These are phyloP conservation scores for Pseudocercospora fijiensis DNA, from an alignment of 2,329 filamentous ascomycete genomes.

Conservation along the genomic window DNA sequence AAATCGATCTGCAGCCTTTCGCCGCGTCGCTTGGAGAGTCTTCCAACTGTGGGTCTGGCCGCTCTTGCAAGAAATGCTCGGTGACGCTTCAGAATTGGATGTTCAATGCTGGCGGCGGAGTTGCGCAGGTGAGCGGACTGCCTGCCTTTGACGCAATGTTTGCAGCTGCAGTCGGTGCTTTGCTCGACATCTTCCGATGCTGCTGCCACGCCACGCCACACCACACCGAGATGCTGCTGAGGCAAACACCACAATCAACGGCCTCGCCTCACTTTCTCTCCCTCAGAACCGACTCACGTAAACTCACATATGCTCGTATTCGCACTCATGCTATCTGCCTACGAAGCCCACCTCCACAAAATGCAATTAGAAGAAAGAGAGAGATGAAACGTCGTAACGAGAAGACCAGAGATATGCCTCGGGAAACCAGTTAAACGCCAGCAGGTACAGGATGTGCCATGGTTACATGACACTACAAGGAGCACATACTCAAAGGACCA, in stretches of 20 bases:
- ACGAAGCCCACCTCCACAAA: background rate
- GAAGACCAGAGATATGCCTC: background rate
- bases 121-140: background rate
- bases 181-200: background rate
- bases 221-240: background rate
- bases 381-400: background rate
- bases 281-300: background rate
- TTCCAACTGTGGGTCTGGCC: background rate
- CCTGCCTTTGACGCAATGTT: background rate
- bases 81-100: too few species aligned
- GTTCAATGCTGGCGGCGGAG: background rate
- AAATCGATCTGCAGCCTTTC: background rate
- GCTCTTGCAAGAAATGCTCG: too few species aligned
- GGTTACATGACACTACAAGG: constrained; percentile 2
- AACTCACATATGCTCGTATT: background rate
- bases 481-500: constrained; percentile 9
- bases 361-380: background rate
- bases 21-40: background rate
- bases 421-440: constrained; percentile 7
- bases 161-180: background rate
- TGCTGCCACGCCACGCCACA: too few species aligned
- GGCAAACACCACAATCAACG: background rate
- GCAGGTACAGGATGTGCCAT: constrained; percentile 8
- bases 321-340: background rate
- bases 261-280: background rate